phyloP scores from a whole-genome alignment of 1,139 yeast genomes.

The Meyerozyma carpophila region DNA sequence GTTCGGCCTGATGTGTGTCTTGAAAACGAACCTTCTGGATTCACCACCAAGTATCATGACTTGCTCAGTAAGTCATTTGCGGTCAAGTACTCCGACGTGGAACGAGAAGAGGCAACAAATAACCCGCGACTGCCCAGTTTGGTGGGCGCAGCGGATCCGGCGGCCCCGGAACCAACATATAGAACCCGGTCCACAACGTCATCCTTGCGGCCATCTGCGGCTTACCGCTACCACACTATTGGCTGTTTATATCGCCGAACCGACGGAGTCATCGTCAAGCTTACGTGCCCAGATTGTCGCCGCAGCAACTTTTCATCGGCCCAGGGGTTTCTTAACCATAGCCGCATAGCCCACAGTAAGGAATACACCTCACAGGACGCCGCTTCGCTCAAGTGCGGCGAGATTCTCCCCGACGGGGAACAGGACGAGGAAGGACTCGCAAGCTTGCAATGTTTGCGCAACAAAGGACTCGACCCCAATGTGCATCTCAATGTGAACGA shows the following conservation, averaged over 20 bases:
- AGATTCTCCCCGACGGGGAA: constrained; percentile 47
- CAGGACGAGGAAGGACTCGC: constrained; percentile 56
- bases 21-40: constrained; percentile 43
- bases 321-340: constrained; percentile 76
- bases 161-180: constrained; percentile 24
- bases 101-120: constrained; percentile 2
- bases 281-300: constrained; percentile 64
- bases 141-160: background rate
- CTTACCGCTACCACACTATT: constrained; percentile 21
- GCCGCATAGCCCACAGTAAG: constrained; percentile 67
- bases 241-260: constrained; percentile 66
- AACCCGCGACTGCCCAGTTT: background rate
- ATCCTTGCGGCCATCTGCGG: constrained; percentile 36
- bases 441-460: constrained; percentile 37
- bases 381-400: constrained; percentile 70
- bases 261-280: constrained; percentile 65
- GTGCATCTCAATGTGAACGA: constrained; percentile 36
- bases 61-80: constrained; percentile 31
- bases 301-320: constrained; percentile 71
- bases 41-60: constrained; percentile 44
- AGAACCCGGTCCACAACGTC: constrained; percentile 49
- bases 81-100: constrained; percentile 24
- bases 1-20: constrained; percentile 32
- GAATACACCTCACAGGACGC: constrained; percentile 71
- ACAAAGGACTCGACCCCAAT: constrained; percentile 36